Evolutionary conservation across 1,284 basidiomycete genomes (phyloP), one percentile per base, ranked within the genome.

Genomic region (Sphagnurus paluster): DNA sequence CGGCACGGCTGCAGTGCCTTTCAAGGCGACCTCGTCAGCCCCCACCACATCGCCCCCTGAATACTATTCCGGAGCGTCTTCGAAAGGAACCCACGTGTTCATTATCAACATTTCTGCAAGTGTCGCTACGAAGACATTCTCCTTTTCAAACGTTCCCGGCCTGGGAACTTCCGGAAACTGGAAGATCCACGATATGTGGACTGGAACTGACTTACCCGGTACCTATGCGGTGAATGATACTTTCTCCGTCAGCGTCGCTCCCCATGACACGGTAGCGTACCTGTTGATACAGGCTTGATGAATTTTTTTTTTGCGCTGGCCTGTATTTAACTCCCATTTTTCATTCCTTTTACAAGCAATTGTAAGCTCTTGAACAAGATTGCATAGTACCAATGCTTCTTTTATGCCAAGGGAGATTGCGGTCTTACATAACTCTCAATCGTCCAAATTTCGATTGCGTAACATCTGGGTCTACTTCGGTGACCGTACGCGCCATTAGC

Each of bases 121-220:
- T 10, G 61, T 67, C 0, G 65, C 71, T 4, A 70, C 68, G 2
- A 79, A 76, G 61, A 64, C 62, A 3, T 72, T 79, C 54, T 61
- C 64, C 2, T 71, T 79, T 26, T 68, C 68, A 5, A 68, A 67
- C 36, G 70, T 77, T 9, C 71, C 76, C n/a, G 72, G 72, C 0
- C 56, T 79, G 14, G 55, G 55, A 24, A 62, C 64, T 2, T 58
- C 64, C 8, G 68, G 66, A 1, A 68, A 46, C 4, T 78, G 69
- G 52, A 66, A 61, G 43, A 56, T 80, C 19, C 76, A 77, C 46
- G 77, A 81, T 53, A 80, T 80, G 79, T 80, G 77, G 77, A 62
- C 68, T 8, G 69, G 70, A 5, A 56, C 55, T 14, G 71, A 77
- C 55, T 44, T 79, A 33, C 46, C 63, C 8, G 77, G 74, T n/a